Evolutionary conservation across 352 stramenopile species (phyloP).

Genomic region (Pythium brachiatum): DNA sequence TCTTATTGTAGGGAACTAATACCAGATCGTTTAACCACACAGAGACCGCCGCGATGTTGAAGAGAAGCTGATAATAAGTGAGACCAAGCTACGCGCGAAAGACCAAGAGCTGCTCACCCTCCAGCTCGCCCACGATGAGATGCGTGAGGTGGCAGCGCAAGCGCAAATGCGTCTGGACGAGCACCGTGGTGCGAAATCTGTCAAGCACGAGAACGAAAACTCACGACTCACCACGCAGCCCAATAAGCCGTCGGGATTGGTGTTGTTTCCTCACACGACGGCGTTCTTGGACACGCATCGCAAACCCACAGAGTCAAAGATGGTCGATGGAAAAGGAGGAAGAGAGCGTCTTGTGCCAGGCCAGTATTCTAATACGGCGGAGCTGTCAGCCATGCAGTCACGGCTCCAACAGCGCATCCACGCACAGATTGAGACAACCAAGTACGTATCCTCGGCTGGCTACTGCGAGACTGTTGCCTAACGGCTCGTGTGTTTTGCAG

Average conservation of each 20-base stretch:
- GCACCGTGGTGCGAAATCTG: conserved; percentile 1
- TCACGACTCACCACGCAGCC: background rate
- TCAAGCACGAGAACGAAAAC: background rate
- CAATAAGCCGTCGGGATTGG: background rate
- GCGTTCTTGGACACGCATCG: conserved; percentile 16
- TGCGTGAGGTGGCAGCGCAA: conserved; percentile 37
- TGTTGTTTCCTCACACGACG: conserved; percentile 6
- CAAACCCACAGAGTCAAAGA: background rate
- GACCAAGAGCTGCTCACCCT: conserved; percentile 37
- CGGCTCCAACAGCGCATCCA: conserved; percentile 41
- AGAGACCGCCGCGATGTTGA: conserved; percentile 56
- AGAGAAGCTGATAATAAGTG: conserved; percentile 35
- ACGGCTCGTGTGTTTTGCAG: conserved; percentile 3
- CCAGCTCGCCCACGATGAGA: conserved; percentile 33
- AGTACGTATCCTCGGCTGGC: conserved; percentile 24
- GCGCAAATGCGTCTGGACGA: conserved; percentile 41
- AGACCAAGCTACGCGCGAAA: conserved; percentile 38
- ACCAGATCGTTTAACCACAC: background rate
- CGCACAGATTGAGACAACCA: conserved; percentile 45
- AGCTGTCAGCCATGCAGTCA: conserved; percentile 38
- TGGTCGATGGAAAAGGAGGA: background rate
- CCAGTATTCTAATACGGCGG: conserved; percentile 31
- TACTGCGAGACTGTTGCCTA: background rate
- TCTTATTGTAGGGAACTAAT: background rate
- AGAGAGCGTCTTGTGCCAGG: background rate